These are phyloP conservation scores for Teratosphaeria viscida DNA, from an alignment of 2,329 filamentous ascomycete genomes.

Conservation along the genomic window DNA sequence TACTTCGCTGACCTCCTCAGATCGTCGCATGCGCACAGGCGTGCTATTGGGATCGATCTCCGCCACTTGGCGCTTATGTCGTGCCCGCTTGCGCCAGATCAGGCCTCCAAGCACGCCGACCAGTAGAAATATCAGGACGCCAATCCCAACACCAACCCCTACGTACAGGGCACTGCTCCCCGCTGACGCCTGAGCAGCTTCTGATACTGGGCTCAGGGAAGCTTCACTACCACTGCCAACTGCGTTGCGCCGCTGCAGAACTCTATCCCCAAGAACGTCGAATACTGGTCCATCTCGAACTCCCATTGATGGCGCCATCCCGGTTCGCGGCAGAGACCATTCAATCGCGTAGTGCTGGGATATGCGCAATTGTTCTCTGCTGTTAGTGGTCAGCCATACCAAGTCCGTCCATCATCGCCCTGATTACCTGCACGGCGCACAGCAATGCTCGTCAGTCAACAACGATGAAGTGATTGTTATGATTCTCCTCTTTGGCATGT, in stretches of 20 bases:
- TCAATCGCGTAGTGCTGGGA: not conserved
- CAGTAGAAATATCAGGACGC: slow-evolving; percentile 15
- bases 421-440: not conserved
- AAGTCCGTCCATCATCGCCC: not conserved
- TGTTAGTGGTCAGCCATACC: not conserved
- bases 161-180: slow-evolving; percentile 11
- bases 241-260: not conserved
- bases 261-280: not conserved
- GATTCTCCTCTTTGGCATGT: not conserved
- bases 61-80: slow-evolving; percentile 16
- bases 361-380: not conserved
- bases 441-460: not conserved
- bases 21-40: slow-evolving; percentile 2
- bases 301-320: not conserved
- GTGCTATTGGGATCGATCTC: slow-evolving; percentile 16
- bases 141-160: slow-evolving; percentile 20
- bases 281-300: not conserved
- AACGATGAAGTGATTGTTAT: not conserved
- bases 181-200: slow-evolving; percentile 4
- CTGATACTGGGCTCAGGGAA: slow-evolving; percentile 5
- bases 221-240: not conserved
- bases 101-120: slow-evolving; percentile 14
- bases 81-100: slow-evolving; percentile 14
- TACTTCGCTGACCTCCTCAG: slow-evolving; percentile 11
- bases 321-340: not conserved